phyloP scores from a whole-genome alignment of 2,329 filamentous ascomycete genomes.

The Paramyrothecium sp. region DNA sequence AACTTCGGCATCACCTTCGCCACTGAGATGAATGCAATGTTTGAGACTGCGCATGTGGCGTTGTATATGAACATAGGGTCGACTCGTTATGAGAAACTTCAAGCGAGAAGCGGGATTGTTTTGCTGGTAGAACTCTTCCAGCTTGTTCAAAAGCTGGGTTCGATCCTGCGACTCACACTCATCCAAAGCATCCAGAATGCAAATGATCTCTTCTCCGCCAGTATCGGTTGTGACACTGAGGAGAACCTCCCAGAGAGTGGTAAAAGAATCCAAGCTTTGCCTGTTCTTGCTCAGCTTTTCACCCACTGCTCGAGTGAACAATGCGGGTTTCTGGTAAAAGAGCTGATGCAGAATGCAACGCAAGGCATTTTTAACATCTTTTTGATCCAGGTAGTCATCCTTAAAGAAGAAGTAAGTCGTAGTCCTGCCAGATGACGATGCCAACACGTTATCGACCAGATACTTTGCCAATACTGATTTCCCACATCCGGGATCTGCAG shows the following conservation, averaged over 20 bases:
- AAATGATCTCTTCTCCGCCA: conserved; percentile 18
- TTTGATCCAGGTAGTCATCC: conserved; percentile 37
- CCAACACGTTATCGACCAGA: conserved; percentile 28
- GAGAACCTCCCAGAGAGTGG: conserved; percentile 20
- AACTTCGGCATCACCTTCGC: not conserved
- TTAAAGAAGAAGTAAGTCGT: conserved; percentile 45
- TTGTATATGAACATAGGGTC: not conserved
- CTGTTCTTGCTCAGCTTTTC: conserved; percentile 9
- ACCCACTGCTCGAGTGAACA: conserved; percentile 19
- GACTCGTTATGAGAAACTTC: not conserved
- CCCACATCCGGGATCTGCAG: conserved; percentile 41
- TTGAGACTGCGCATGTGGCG: not conserved
- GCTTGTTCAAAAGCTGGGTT: not conserved
- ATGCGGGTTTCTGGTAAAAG: conserved; percentile 18
- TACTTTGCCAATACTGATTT: conserved; percentile 40
- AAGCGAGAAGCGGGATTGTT: not conserved
- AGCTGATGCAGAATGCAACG: conserved; percentile 36
- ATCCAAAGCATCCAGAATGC: conserved; percentile 29
- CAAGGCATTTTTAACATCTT: conserved; percentile 23
- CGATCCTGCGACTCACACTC: conserved; percentile 20
- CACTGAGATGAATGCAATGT: not conserved
- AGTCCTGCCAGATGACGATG: conserved; percentile 10
- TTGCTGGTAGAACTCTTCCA: conserved; percentile 2
- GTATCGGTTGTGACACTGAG: conserved; percentile 3
- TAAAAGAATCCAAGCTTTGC: too few species aligned